Conservation (phyloP, 2,329 filamentous ascomycete species). For the Pseudogymnoascus verrucosus region DNA sequence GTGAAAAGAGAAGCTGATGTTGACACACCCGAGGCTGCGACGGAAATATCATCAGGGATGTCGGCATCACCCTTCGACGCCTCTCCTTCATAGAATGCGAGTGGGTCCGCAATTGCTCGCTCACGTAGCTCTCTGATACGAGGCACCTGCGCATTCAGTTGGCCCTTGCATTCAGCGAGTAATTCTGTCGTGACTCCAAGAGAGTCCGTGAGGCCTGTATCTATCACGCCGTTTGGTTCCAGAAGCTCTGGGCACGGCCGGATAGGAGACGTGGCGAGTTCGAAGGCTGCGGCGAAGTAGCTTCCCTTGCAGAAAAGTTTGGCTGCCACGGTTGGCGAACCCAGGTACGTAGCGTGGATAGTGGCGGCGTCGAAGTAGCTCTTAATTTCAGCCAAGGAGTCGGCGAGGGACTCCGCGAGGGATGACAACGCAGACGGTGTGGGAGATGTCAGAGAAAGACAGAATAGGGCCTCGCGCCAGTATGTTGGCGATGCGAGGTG, state of each 20-base stretch:
- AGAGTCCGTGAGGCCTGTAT: constrained; percentile 71
- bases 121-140: constrained; percentile 73
- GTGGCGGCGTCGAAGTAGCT: constrained; percentile 74
- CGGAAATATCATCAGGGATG: constrained; percentile 83
- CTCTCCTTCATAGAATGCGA: constrained; percentile 83
- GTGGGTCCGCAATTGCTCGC: constrained; percentile 75
- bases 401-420: constrained; percentile 67
- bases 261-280: constrained; percentile 52
- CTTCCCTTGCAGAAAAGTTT: constrained; percentile 80
- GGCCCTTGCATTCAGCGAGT: constrained; percentile 82
- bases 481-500: constrained; percentile 64
- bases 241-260: constrained; percentile 50
- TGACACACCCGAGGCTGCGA: constrained; percentile 76
- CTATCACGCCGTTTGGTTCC: constrained; percentile 49
- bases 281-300: constrained; percentile 81
- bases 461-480: constrained; percentile 87
- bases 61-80: constrained; percentile 52
- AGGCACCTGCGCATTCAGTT: constrained; percentile 77
- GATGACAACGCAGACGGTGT: constrained; percentile 51
- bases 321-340: constrained; percentile 61
- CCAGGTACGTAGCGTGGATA: constrained; percentile 74
- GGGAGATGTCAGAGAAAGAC: constrained; percentile 58
- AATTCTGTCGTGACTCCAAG: constrained; percentile 80
- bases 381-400: constrained; percentile 73
- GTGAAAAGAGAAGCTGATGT: constrained; percentile 90